phyloP scores from a whole-genome alignment of 2,329 filamentous ascomycete genomes.

The Metarhizium guizhouense region DNA sequence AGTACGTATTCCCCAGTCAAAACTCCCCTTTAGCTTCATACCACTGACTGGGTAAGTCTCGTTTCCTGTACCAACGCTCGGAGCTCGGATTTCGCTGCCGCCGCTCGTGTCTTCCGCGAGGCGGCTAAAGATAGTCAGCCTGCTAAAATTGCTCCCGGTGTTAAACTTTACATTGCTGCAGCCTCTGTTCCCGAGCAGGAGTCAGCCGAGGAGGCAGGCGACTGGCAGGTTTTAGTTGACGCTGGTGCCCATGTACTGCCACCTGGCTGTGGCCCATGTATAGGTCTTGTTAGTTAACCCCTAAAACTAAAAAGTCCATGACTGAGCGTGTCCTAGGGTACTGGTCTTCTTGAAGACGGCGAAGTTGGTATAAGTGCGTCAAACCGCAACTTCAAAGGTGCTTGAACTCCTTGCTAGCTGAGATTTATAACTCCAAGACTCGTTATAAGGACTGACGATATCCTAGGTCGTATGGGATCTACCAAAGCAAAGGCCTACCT shows the following conservation, averaged over 20 bases:
- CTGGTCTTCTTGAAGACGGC: slow-evolving; percentile 71
- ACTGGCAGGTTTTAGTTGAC: slow-evolving; percentile 76
- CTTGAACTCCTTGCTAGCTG: background rate
- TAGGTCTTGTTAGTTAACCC: slow-evolving; percentile 48
- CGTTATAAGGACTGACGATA: no score
- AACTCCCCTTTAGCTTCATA: no score
- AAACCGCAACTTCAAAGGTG: slow-evolving; percentile 85
- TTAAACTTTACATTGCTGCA: slow-evolving; percentile 84
- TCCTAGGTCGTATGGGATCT: no score
- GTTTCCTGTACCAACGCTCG: slow-evolving; percentile 87
- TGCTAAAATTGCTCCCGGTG: slow-evolving; percentile 64
- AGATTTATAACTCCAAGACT: no score
- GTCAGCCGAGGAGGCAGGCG: slow-evolving; percentile 67
- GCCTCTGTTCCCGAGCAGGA: slow-evolving; percentile 72
- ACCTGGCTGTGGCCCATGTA: slow-evolving; percentile 74
- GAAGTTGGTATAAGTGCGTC: slow-evolving; percentile 77
- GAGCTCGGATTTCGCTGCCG: slow-evolving; percentile 50
- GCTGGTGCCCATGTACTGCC: slow-evolving; percentile 36
- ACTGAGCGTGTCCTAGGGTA: slow-evolving; percentile 26
- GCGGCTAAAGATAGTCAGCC: slow-evolving; percentile 47
- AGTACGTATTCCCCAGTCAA: no score
- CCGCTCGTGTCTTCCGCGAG: slow-evolving; percentile 70
- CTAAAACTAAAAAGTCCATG: no score
- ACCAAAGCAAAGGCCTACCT: slow-evolving; percentile 59
- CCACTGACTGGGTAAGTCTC: slow-evolving; percentile 72